Base-by-base conservation (phyloP, 768 basidiomycete genomes). In the Sporobolomyces roseus region DNA sequence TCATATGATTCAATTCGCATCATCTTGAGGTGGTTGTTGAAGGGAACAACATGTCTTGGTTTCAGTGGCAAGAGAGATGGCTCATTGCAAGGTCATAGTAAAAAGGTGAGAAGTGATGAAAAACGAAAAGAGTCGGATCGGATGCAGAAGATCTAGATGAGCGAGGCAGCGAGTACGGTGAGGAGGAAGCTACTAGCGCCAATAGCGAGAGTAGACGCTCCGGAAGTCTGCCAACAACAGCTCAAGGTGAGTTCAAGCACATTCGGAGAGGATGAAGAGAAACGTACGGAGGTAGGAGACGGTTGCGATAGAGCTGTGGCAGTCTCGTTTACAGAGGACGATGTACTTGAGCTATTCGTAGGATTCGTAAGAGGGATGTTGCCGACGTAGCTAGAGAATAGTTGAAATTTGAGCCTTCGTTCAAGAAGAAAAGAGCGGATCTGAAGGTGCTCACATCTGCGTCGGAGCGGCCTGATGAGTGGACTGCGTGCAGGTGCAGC, bases 391-490 rank as follows among this genome's bases (percentile, higher is more conserved):
- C 54, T 43, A n/a, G n/a, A n/a, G 54, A 17, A 23, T 9, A 9
- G 38, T 9, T 9, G 38, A 9, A 17, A 41, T 9, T 9, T 41
- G 10, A 41, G 38, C 38, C 17, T 9, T 17, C 9, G 35, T 25
- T 10, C n/a, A n/a, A n/a, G 36, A 56, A 5, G 13, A 21, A 43
- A 41, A 6, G 16, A 36, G 14, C 33, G 54, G 36, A 36, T 56
- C 36, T 6, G 10, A 21, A 41, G 35, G 27, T 14, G 32, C 56
- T 58, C 27, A 58, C 56, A 45, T 29, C 25, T 58, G 56, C 5
- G 56, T 58, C 38, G 56, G 41, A 25, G 29, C 56, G 16, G 56
- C n/a, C 27, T 25, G 16, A 23, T 58, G 56, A 38, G 56, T 45
- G 9, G 38, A 43, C 30, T 58, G 41, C 16, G 56, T 58, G 32